Percentiles rank a stretch among this genome's conserved stretches.
phyloP scores from a whole-genome alignment of 176 grass and related monocot species.

The Guadua angustifolia region DNA sequence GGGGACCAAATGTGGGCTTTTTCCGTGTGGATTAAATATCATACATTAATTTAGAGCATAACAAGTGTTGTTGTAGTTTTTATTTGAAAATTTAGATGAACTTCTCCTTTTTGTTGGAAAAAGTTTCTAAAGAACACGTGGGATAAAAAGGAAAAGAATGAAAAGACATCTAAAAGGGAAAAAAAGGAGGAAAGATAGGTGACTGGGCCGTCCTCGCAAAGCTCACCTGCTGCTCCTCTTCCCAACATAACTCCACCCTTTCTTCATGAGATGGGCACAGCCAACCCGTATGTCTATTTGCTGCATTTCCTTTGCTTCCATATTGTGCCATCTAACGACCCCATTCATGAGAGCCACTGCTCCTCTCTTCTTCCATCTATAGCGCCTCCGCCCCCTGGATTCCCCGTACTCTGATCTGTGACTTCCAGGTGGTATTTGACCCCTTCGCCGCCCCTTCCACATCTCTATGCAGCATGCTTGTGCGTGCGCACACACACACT shows the following conservation, averaged over 20 bases:
- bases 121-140: neutral
- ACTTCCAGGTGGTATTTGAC: neutral
- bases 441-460: neutral
- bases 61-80: neutral
- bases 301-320: neutral
- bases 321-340: neutral
- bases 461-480: neutral
- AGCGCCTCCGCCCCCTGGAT: neutral
- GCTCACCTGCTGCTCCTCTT: neutral
- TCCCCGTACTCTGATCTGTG: neutral
- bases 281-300: neutral
- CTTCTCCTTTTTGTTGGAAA: neutral
- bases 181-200: neutral
- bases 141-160: neutral
- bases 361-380: neutral
- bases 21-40: neutral
- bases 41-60: neutral
- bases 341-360: neutral
- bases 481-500: too few species aligned
- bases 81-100: neutral
- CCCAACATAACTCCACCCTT: neutral
- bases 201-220: neutral
- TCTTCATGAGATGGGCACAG: neutral
- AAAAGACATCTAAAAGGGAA: neutral
- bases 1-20: neutral